phyloP scores from a whole-genome alignment of 2,329 filamentous ascomycete species.

The Fusarium abutilonis region DNA sequence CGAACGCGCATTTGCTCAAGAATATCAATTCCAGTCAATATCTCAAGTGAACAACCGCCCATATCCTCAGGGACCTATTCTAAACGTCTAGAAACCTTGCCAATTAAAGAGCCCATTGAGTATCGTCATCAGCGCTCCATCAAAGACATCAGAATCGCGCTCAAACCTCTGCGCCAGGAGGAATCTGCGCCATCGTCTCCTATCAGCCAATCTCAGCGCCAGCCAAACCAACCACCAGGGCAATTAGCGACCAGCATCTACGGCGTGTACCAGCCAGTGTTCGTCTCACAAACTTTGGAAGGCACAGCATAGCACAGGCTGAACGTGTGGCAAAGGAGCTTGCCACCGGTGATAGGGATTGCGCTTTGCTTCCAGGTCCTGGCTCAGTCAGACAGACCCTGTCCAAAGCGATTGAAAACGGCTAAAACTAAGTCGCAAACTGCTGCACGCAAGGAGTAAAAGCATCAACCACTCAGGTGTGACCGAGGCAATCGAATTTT shows the following conservation, averaged over 20 bases:
- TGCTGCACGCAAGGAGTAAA: not conserved
- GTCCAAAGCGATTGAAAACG: conserved; percentile 16
- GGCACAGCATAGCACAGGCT: not conserved
- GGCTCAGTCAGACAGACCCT: conserved; percentile 14
- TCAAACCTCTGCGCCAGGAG: conserved; percentile 21
- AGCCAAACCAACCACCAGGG: conserved; percentile 13
- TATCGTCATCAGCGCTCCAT: not conserved
- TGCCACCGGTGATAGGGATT: conserved; percentile 11
- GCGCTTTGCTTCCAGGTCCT: conserved; percentile 11
- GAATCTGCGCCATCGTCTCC: conserved; percentile 21
- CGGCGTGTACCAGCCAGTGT: conserved; percentile 29
- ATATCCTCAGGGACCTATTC: conserved; percentile 5
- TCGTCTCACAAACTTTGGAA: conserved; percentile 11
- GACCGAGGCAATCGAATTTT: conserved; percentile 19
- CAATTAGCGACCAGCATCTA: conserved; percentile 9
- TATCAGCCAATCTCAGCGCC: conserved; percentile 36
- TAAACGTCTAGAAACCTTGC: conserved; percentile 1
- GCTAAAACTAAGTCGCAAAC: conserved; percentile 16
- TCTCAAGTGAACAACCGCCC: conserved; percentile 17
- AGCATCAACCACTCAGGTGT: conserved; percentile 6
- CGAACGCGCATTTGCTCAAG: conserved; percentile 33
- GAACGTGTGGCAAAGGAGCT: conserved; percentile 6
- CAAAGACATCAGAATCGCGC: not conserved
- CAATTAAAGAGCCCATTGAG: not conserved
- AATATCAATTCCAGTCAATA: conserved; percentile 35